Base-by-base conservation (phyloP, 2,329 filamentous ascomycete species). In the Pseudocercospora macadamiae region DNA sequence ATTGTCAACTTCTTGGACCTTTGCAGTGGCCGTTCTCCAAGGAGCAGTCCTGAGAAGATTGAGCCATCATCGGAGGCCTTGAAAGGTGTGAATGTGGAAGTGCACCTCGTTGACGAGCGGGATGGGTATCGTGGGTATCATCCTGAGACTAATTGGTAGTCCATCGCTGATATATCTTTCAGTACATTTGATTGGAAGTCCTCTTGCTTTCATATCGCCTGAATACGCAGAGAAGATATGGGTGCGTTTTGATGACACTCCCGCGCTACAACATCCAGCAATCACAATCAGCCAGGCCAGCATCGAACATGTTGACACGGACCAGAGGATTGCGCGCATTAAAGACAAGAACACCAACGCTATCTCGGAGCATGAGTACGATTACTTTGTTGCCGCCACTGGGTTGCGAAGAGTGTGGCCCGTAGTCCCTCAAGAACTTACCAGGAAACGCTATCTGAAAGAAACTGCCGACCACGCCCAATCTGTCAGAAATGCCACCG, bases 161-260 rank as follows among this genome's bases (percentile, higher is more conserved):
- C 34, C 19, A 32, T 59, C 6, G 32, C 39, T 25, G 25, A 32
- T 39, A 21, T 7, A 26, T 14, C 4, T 9, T 36, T n/a, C n/a
- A 91, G 89, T 86, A 73, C 90, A 93, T 73, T 74, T 90, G 23
- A 91, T 93, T 67, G 89, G 89, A 51, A 86, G 87, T 0, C 90
- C 90, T 0, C 81, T 92, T 6, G 89, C 88, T 2, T 82, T 92
- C 51, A 84, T 87, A 14, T 84, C 84, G 7, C 78, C 81, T 10
- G 77, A 82, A 21, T 89, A 87, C 66, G 84, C 88, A 25, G 77
- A 82, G 51, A 87, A 87, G 65, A 83, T 85, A 58, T 95, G 90
- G 90, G 83, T 85, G 62, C 84, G 82, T 55, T 93, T 85, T 73
- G 77, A 79, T 45, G 84, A 90, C 59, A 82, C 92, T 26, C 83